Evolutionary conservation across 768 basidiomycete genomes (phyloP).

Genomic region (Myochromella boudieri): DNA sequence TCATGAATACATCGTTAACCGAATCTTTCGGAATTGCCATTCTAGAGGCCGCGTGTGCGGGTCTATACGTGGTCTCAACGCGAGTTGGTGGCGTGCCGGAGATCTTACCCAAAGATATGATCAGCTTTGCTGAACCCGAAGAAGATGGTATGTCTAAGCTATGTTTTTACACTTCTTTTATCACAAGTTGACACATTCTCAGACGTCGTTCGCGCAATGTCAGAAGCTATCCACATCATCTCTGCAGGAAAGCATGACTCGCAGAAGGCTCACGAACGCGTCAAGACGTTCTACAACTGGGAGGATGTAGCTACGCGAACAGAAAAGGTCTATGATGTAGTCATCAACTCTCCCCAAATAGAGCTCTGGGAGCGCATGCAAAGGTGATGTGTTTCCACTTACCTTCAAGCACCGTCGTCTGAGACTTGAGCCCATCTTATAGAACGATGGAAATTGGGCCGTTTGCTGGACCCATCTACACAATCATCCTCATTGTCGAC

Average conservation of each 20-base stretch:
- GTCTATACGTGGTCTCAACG: slow-evolving; percentile 92
- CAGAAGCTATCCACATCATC: slow-evolving; percentile 76
- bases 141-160: slow-evolving; percentile 70
- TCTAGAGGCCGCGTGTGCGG: slow-evolving; percentile 93
- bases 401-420: neutral
- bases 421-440: slow-evolving; percentile 2
- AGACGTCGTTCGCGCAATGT: slow-evolving; percentile 87
- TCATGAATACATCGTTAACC: slow-evolving; percentile 92
- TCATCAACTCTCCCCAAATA: slow-evolving; percentile 57
- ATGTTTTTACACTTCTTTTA: neutral
- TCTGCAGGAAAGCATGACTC: slow-evolving; percentile 72
- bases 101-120: slow-evolving; percentile 91
- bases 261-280: slow-evolving; percentile 67
- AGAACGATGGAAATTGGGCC: slow-evolving; percentile 79
- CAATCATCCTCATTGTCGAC: slow-evolving; percentile 85
- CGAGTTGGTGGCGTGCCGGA: slow-evolving; percentile 95
- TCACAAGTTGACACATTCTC: neutral
- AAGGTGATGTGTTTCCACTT: slow-evolving; percentile 46
- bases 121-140: slow-evolving; percentile 91
- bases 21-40: slow-evolving; percentile 98
- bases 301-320: slow-evolving; percentile 73
- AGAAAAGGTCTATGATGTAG: slow-evolving; percentile 77
- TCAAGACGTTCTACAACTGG: slow-evolving; percentile 90
- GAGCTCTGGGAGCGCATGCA: slow-evolving; percentile 78
- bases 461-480: slow-evolving; percentile 85